phyloP scores from a whole-genome alignment of 2,329 filamentous ascomycete species.

The Metarhizium brunneum region DNA sequence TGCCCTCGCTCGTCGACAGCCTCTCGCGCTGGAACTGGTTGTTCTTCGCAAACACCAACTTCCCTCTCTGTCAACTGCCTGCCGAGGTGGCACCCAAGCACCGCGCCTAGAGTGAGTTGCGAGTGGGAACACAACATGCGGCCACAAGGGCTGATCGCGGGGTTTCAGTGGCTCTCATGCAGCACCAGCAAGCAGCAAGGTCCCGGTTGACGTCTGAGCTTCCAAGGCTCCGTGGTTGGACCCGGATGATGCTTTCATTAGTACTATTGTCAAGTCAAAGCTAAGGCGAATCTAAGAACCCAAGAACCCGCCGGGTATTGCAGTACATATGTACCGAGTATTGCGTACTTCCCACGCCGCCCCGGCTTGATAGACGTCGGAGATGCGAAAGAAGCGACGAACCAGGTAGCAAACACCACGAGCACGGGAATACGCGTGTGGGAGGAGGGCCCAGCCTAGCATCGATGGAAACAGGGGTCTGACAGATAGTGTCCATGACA shows the following conservation, averaged over 20 bases:
- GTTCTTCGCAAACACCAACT: too few species aligned
- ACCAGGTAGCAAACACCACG: background rate
- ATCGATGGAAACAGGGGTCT: background rate
- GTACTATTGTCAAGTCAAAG: too few species aligned
- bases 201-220: background rate
- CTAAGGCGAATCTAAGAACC: too few species aligned
- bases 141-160: slow-evolving; percentile 20
- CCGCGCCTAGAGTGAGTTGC: background rate
- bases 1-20: too few species aligned
- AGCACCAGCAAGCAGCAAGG: background rate
- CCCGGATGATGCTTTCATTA: too few species aligned
- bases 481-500: background rate
- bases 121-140: slow-evolving; percentile 13
- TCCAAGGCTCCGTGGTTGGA: background rate
- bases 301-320: too few species aligned
- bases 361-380: too few species aligned
- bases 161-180: slow-evolving; percentile 19
- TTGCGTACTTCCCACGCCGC: too few species aligned
- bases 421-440: background rate
- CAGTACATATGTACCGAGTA: too few species aligned
- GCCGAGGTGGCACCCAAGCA: background rate
- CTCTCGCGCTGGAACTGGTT: too few species aligned
- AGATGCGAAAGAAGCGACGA: too few species aligned
- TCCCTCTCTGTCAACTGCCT: background rate
- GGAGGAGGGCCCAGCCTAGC: background rate